Percentiles rank a stretch among this genome's conserved stretches.
Conservation (phyloP, 768 basidiomycete genomes). For the Calocera viscosa region DNA sequence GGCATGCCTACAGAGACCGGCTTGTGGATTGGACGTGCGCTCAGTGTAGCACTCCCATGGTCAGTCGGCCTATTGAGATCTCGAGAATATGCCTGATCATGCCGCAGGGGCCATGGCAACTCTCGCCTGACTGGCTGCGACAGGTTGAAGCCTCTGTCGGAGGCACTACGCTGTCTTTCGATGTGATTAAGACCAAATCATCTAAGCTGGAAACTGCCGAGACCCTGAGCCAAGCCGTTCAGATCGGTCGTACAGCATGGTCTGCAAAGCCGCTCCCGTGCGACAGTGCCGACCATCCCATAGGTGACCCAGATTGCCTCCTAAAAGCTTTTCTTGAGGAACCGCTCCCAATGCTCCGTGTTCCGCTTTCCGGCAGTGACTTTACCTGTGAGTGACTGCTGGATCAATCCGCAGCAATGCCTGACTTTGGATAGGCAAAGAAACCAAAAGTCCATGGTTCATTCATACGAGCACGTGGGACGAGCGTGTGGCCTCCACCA, state of each 20-base stretch:
- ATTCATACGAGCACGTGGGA: neutral
- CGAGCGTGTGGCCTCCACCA: neutral
- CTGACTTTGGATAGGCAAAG: neutral
- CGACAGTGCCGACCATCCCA: neutral
- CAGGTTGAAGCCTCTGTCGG: too few species aligned
- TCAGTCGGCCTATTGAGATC: neutral
- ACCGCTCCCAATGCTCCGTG: neutral
- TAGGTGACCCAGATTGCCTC: neutral
- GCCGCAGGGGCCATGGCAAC: too few species aligned
- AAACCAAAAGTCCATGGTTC: neutral
- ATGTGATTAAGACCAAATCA: neutral
- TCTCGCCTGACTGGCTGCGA: too few species aligned
- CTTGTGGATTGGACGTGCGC: neutral
- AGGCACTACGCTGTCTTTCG: too few species aligned
- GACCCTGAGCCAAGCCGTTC: neutral
- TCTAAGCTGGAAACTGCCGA: too few species aligned
- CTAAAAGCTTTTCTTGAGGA: neutral
- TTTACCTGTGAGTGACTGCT: neutral
- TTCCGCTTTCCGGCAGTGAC: too few species aligned
- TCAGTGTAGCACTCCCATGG: neutral
- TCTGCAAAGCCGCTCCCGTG: too few species aligned
- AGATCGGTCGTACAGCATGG: neutral
- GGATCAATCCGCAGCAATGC: neutral
- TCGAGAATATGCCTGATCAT: too few species aligned
- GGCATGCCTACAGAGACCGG: neutral